phyloP scores from a whole-genome alignment of 768 basidiomycete species.

The Chalciporus sphaerocephalus region DNA sequence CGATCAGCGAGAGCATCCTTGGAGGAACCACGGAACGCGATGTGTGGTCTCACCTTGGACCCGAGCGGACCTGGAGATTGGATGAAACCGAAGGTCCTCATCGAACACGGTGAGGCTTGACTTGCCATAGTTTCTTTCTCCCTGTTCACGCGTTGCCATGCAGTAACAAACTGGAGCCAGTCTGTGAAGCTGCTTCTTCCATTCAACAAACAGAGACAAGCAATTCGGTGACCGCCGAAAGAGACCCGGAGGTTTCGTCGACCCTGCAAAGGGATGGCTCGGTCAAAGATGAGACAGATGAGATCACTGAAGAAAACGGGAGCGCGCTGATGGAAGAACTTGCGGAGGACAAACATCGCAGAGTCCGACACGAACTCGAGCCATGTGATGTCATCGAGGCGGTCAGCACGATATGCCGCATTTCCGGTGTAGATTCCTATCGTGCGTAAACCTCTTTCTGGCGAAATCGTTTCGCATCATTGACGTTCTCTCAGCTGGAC shows the following conservation, averaged over 20 bases:
- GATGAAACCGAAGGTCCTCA: slow-evolving; percentile 93
- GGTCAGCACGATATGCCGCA: slow-evolving; percentile 78
- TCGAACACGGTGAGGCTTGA: slow-evolving; percentile 61
- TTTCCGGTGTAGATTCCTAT: slow-evolving; percentile 88
- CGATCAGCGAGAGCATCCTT: slow-evolving; percentile 56
- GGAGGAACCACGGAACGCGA: slow-evolving; percentile 72
- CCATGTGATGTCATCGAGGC: slow-evolving; percentile 88
- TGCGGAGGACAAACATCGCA: slow-evolving; percentile 81
- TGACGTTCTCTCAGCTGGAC: slow-evolving; percentile 53
- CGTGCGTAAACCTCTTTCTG: slow-evolving; percentile 46
- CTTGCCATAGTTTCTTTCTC: not conserved
- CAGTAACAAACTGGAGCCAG: slow-evolving; percentile 76
- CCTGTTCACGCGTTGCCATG: slow-evolving; percentile 6
- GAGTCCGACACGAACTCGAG: slow-evolving; percentile 82
- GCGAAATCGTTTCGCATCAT: not conserved
- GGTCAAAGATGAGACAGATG: slow-evolving; percentile 14
- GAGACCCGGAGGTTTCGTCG: slow-evolving; percentile 42
- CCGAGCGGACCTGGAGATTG: slow-evolving; percentile 60
- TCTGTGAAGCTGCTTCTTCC: slow-evolving; percentile 40
- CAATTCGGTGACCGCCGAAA: slow-evolving; percentile 38
- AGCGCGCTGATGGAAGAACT: slow-evolving; percentile 69
- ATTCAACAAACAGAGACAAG: slow-evolving; percentile 19
- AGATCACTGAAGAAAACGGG: slow-evolving; percentile 14
- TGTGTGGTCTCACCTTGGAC: slow-evolving; percentile 64
- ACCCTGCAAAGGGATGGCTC: slow-evolving; percentile 31